phyloP scores from a whole-genome alignment of 1,284 basidiomycete genomes.

The Leccinum angustisporum region DNA sequence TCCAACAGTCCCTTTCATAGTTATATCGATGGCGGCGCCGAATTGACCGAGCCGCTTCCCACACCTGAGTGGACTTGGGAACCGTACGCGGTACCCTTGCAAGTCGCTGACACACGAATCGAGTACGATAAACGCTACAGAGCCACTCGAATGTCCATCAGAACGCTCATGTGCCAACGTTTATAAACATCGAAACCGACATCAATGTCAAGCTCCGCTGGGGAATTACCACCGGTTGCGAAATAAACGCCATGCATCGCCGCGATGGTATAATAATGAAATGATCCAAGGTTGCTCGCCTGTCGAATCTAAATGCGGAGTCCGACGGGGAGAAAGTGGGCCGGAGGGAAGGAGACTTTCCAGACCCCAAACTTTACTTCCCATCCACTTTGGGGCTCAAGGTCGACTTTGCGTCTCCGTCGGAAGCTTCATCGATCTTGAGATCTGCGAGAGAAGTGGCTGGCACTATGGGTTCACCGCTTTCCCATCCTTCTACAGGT shows the following conservation, averaged over 20 bases:
- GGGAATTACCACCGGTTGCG: neutral
- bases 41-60: neutral
- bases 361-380: neutral
- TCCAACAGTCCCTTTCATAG: neutral
- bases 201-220: neutral
- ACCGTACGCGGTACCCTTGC: neutral
- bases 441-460: neutral
- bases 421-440: neutral
- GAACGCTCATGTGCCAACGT: neutral
- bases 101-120: neutral
- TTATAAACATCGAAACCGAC: neutral
- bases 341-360: neutral
- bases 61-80: neutral
- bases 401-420: neutral
- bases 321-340: neutral
- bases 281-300: neutral
- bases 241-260: neutral
- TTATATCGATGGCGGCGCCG: neutral
- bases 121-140: neutral
- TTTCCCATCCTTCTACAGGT: constrained; percentile 38
- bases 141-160: neutral
- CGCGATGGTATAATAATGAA: neutral
- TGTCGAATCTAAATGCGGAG: neutral
- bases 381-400: neutral
- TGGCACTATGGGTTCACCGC: neutral